Conservation (phyloP, 169 alveolate genomes). For the Plasmodium blacklocki region DNA sequence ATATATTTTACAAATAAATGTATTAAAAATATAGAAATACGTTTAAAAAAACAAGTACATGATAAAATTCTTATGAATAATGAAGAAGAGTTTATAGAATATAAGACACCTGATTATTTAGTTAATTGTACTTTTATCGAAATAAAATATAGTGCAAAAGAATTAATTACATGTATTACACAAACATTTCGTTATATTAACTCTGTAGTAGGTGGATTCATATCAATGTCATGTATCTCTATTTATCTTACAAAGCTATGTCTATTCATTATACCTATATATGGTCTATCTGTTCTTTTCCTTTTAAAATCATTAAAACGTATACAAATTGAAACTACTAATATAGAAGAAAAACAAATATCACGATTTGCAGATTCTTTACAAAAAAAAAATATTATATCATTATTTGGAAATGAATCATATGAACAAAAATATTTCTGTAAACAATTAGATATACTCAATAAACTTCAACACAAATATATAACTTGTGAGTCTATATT, state of each 20-base stretch:
- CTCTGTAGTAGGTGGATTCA: slow-evolving; percentile 55
- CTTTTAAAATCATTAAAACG: slow-evolving; percentile 37
- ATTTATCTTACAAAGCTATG: slow-evolving; percentile 52
- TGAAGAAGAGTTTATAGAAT: slow-evolving; percentile 30
- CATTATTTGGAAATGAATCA: slow-evolving; percentile 51
- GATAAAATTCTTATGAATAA: slow-evolving; percentile 36
- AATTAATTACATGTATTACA: slow-evolving; percentile 58
- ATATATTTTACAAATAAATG: slow-evolving; percentile 60
- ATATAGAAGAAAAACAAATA: slow-evolving; percentile 71
- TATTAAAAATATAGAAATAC: slow-evolving; percentile 22
- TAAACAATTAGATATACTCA: slow-evolving; percentile 4
- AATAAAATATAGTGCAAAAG: slow-evolving; percentile 38
- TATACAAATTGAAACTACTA: slow-evolving; percentile 18
- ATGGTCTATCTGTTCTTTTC: slow-evolving; percentile 25
- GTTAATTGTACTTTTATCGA: slow-evolving; percentile 51
- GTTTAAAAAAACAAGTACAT: slow-evolving; percentile 45
- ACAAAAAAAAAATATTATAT: slow-evolving; percentile 66
- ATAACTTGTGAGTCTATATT: slow-evolving; percentile 39
- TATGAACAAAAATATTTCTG: slow-evolving; percentile 59
- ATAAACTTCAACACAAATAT: slow-evolving; percentile 30
- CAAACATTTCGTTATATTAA: slow-evolving; percentile 45
- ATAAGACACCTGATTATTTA: slow-evolving; percentile 49
- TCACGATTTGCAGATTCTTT: slow-evolving; percentile 58
- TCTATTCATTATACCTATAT: slow-evolving; percentile 32
- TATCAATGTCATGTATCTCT: slow-evolving; percentile 44